These are phyloP conservation scores for Cystofilobasidium macerans DNA, from an alignment of 768 basidiomycete species.

Conservation along the genomic window DNA sequence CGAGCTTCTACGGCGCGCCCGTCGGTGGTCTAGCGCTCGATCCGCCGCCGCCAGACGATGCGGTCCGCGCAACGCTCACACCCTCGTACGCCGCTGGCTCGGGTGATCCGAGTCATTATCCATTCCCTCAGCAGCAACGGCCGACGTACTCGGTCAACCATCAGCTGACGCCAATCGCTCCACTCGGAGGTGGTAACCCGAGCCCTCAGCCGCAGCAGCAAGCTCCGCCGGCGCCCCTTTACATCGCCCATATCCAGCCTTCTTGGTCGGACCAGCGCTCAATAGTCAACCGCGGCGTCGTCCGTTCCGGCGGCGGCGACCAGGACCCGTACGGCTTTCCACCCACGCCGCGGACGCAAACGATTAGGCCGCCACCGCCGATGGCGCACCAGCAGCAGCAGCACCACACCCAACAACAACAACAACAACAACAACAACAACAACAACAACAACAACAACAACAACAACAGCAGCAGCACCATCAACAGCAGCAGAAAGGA, in stretches of 20 bases:
- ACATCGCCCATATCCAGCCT: background rate
- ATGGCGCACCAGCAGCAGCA: no score
- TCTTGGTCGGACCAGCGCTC: background rate
- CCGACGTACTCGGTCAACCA: background rate
- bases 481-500: background rate
- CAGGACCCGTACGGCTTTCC: constrained; percentile 4
- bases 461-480: background rate
- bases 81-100: background rate
- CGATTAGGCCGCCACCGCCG: no score
- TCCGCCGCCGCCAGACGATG: no score
- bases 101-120: background rate
- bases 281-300: background rate
- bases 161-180: background rate
- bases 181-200: no score
- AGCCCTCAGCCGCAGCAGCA: background rate
- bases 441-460: background rate
- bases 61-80: background rate
- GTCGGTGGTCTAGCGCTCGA: no score
- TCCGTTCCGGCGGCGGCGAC: background rate
- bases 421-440: background rate
- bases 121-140: background rate
- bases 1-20: no score
- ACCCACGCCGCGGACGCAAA: background rate
- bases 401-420: background rate
- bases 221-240: background rate